These are phyloP conservation scores for Cenococcum geophilum DNA, from an alignment of 495 filamentous ascomycete genomes.

Conservation along the genomic window DNA sequence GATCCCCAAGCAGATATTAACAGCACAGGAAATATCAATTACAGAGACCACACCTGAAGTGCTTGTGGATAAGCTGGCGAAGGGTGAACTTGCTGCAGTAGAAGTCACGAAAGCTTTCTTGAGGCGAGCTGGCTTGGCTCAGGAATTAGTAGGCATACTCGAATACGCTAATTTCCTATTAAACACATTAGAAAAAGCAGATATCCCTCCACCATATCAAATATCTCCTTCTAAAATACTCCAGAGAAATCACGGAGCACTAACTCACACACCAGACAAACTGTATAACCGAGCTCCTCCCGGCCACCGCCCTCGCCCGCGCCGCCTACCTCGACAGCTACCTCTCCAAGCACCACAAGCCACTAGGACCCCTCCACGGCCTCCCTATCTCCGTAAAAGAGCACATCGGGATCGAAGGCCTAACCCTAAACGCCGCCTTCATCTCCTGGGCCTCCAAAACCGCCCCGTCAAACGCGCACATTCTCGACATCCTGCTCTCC, in stretches of 20 bases:
- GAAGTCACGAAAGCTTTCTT: constrained; percentile 53
- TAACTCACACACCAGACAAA: constrained; percentile 40
- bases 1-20: constrained; percentile 43
- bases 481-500: constrained; percentile 43
- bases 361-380: constrained; percentile 59
- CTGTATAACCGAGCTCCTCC: constrained; percentile 62
- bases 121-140: constrained; percentile 53
- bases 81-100: constrained; percentile 41
- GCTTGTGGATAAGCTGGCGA: constrained; percentile 44
- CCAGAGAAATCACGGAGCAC: background rate
- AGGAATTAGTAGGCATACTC: constrained; percentile 43
- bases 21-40: constrained; percentile 44
- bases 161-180: background rate
- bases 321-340: constrained; percentile 38
- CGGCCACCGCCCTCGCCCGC: constrained; percentile 37
- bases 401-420: constrained; percentile 53
- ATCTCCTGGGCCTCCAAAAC: constrained; percentile 43
- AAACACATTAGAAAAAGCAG: too few relatives aligned
- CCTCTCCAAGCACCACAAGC: constrained; percentile 32
- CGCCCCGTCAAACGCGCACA: constrained; percentile 41
- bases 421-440: constrained; percentile 46
- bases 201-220: background rate
- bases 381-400: constrained; percentile 66
- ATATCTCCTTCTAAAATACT: background rate
- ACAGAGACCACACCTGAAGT: constrained; percentile 45